Base-by-base conservation (phyloP, 441 rosid genomes). In the Kokia cookei region DNA sequence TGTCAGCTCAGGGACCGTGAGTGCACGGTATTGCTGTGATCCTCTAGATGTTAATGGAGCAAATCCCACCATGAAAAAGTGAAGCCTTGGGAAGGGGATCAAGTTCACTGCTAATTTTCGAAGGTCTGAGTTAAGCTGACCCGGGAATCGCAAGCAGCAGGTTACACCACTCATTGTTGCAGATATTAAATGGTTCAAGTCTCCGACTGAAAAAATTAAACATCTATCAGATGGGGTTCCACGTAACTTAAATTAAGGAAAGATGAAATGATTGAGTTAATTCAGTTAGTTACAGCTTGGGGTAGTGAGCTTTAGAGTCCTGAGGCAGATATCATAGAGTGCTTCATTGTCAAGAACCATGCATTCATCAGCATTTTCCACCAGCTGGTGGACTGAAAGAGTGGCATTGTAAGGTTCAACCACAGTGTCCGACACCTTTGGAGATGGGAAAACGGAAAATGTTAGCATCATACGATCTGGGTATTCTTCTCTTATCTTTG, bases 131-230 rank as follows among this genome's bases (percentile, higher is more conserved):
- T 78, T 78, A 7, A 78, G 81, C 58, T 78, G 78, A 24, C 81
- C 81, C 0, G 77, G 77, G 26, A 78, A 78, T 26, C 77, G 19
- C 22, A 78, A 66, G 66, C 77, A 78, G 60, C 81, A 78, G 1
- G 81, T 78, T 26, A 78, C 81, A 53, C 81, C 75, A 70, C 81
- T 78, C 81, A 78, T 74, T 26, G 80, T 77, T 48, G 48, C 76
- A 15, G 73, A 73, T 27, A 72, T 77, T 2, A 77, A 55, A 51
- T 77, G 76, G 47, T 77, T 73, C 70, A 77, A 73, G 71, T 77
- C 77, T 51, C 80, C 80, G 51, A 73, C 80, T 72, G 40, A 19
- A 48, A 54, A 11, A 11, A 43, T 62, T n/a, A 40, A 17, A 61
- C 65, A 19, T 54, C 58, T 53, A 17, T 53, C 11, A 17, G 37